Evolutionary conservation across 179 eudicot genomes (phyloP).

Genomic region (Patellifolia procumbens): DNA sequence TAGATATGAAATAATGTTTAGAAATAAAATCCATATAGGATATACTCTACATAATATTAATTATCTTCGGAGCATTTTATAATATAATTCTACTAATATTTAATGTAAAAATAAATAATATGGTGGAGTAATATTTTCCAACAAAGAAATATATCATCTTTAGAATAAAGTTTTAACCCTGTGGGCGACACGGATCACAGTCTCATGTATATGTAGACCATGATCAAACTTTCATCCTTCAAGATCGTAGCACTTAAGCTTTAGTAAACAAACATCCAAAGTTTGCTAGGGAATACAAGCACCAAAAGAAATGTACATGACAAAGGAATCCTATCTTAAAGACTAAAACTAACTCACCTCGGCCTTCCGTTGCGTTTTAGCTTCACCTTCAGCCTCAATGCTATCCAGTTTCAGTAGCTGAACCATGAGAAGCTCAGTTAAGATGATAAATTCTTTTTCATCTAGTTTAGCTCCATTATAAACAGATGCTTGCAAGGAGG

Average conservation of each 20-base stretch:
- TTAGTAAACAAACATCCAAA: neutral
- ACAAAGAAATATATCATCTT: too few relatives aligned
- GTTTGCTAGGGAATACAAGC: neutral
- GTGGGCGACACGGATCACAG: too few relatives aligned
- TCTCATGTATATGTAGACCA: neutral
- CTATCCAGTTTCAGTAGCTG: conserved; percentile 68
- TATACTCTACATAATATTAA: too few relatives aligned
- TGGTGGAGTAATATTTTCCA: too few relatives aligned
- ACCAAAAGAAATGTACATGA: neutral
- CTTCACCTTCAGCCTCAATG: conserved; percentile 75
- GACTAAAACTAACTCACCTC: conserved; percentile 51
- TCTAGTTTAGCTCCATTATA: conserved; percentile 59
- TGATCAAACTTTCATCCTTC: neutral
- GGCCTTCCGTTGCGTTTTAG: conserved; percentile 49
- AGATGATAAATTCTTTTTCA: conserved; percentile 57
- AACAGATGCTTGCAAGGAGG: conserved; percentile 51
- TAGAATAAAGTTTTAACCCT: too few relatives aligned
- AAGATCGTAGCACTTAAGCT: neutral
- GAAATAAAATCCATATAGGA: too few relatives aligned
- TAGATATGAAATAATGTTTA: too few relatives aligned
- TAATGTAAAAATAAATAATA: too few relatives aligned
- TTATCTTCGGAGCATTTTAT: too few relatives aligned
- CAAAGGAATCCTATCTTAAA: neutral
- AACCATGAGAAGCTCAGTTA: conserved; percentile 68
- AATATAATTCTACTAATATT: too few relatives aligned